A percentile compares a stretch with the other conserved stretches of the same genome.
These are phyloP conservation scores for Mortierella sp. DNA, from an alignment of 371 early-diverging fungal species.

Conservation along the genomic window DNA sequence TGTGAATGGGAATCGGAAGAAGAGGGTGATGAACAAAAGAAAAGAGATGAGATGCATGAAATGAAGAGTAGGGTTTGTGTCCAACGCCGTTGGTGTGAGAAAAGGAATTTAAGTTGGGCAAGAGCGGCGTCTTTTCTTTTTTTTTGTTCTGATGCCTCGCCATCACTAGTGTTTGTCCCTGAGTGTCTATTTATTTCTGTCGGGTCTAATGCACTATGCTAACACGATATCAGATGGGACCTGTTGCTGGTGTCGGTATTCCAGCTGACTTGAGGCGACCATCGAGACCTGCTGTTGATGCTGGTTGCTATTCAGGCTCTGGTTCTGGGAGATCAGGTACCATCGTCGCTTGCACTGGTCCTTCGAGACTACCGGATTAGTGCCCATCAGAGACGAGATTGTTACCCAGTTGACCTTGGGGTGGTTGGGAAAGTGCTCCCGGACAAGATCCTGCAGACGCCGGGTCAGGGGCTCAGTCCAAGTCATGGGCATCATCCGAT, in stretches of 20 bases:
- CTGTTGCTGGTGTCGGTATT: not conserved
- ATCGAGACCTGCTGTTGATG: not conserved
- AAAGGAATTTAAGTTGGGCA: not conserved
- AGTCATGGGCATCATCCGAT: slow-evolving; percentile 35
- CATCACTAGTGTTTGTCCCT: not conserved
- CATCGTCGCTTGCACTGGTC: slow-evolving; percentile 48
- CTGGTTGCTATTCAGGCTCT: slow-evolving; percentile 4
- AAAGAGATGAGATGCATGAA: not conserved
- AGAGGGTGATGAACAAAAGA: not conserved
- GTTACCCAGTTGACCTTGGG: slow-evolving; percentile 46
- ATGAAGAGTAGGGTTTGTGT: not conserved
- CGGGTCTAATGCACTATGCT: not conserved
- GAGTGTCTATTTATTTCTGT: not conserved
- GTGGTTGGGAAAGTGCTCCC: slow-evolving; percentile 32
- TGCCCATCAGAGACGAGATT: slow-evolving; percentile 40
- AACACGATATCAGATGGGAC: not conserved
- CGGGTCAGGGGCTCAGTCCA: slow-evolving; percentile 42
- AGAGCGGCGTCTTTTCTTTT: no score
- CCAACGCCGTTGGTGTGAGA: not conserved
- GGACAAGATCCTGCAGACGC: slow-evolving; percentile 30
- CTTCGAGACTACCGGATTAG: slow-evolving; percentile 21
- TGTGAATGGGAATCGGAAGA: not conserved
- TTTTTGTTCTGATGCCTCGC: not conserved
- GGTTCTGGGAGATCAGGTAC: slow-evolving; percentile 37
- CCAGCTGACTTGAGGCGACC: not conserved